Evolutionary conservation across 129 eudicot species (phyloP), one percentile per base, ranked within the genome.

Genomic region (Chrysanthemum makinoi): DNA sequence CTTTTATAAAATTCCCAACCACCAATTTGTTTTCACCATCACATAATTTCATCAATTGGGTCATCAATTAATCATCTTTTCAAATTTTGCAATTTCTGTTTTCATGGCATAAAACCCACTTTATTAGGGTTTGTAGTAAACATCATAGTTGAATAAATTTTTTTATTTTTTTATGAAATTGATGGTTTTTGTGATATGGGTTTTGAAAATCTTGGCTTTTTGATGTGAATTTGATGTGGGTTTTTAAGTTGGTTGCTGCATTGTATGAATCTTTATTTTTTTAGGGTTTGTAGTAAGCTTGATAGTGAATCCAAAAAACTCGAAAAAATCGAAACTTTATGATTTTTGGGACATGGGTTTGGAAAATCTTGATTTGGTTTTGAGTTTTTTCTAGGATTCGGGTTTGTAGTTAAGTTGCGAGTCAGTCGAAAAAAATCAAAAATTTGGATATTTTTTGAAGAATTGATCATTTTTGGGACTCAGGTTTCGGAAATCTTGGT

Each of bases 141-240:
- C 20, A 55, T 72, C 9, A 3, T 4, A 30, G 5, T 30, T 30
- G 5, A 3, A 30, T 30, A 20, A 57, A 64, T 61, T 22, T 39
- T 28, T 33, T 48, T 12, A 72, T 24, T 10, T n/a, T 16, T 72
- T 65, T 46, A n/a, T 62, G 73, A 65, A 56, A 53, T 55, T 55
- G 9, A 15, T 26, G 10, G 6, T 28, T 73, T 62, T 26, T 73
- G 20, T 62, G 47, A 68, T 7, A 11, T 28, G 5, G 71, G 65
- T 17, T 51, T 49, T 52, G 19, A 14, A 58, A 16, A 16, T 33
- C 20, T 14, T 68, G 5, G 39, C 5, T 1, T 57, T 65, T 17
- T 76, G 62, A 62, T 68, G 56, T 58, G 75, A 53, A 77, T 79
- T 69, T 57, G 80, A 81, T 80, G 70, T 65, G 85, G 89, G 91